phyloP scores from a whole-genome alignment of 2,329 filamentous ascomycete species.

The Neonectria faginata region DNA sequence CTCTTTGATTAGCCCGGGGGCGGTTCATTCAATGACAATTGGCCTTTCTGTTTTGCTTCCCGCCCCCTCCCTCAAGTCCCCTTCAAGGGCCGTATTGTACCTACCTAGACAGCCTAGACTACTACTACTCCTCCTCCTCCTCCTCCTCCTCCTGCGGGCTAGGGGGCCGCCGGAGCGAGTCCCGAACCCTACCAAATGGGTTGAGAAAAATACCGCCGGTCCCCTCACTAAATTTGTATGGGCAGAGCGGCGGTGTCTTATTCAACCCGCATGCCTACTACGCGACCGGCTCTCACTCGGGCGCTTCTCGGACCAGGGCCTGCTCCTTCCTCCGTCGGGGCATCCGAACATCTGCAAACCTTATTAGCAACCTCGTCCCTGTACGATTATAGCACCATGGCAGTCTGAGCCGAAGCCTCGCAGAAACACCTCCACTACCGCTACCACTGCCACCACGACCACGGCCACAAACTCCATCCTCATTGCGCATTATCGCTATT shows the following conservation, averaged over 20 bases:
- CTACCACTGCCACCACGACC: neutral
- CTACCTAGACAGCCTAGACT: too few species aligned
- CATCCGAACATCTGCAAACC: conserved; percentile 40
- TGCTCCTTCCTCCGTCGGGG: conserved; percentile 35
- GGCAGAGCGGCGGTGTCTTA: too few species aligned
- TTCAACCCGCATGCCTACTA: too few species aligned
- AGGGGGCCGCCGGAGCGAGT: conserved; percentile 7
- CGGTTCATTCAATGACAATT: neutral
- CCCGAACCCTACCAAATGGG: conserved; percentile 6
- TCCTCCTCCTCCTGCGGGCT: too few species aligned
- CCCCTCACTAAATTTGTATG: too few species aligned
- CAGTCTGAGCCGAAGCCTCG: conserved; percentile 5
- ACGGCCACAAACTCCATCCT: neutral
- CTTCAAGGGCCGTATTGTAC: neutral
- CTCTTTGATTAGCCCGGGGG: conserved; percentile 5
- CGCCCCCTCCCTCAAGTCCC: neutral
- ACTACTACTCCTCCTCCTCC: too few species aligned
- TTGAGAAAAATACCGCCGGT: too few species aligned
- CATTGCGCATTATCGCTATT: neutral
- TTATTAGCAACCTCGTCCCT: conserved; percentile 34
- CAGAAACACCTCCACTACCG: neutral
- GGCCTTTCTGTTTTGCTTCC: neutral
- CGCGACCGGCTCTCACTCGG: conserved; percentile 26
- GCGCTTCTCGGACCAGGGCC: conserved; percentile 18
- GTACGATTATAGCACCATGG: conserved; percentile 26